A percentile compares a stretch with the other conserved stretches of the same genome.
Evolutionary conservation across 306 rosid genomes (phyloP).

Genomic region (Casuarina cunninghamiana): DNA sequence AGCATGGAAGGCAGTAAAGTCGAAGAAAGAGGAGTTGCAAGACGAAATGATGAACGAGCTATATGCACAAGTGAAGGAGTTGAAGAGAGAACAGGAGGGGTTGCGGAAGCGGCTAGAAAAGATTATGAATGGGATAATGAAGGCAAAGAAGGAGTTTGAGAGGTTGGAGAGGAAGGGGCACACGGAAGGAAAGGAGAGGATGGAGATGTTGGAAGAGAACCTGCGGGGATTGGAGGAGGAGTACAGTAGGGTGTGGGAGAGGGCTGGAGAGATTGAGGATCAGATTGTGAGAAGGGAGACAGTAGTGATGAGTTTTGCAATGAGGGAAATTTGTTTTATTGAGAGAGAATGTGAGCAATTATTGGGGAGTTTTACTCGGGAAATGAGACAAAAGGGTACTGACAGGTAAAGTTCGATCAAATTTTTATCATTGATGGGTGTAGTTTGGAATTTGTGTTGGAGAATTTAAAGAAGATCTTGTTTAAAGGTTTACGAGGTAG

Average conservation of each 20-base stretch:
- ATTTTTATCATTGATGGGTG: slow-evolving; percentile 12
- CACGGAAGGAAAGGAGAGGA: slow-evolving; percentile 40
- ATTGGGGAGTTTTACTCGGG: slow-evolving; percentile 59
- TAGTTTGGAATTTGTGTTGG: slow-evolving; percentile 8
- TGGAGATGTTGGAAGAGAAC: slow-evolving; percentile 45
- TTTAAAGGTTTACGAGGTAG: not conserved
- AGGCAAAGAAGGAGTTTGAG: slow-evolving; percentile 41
- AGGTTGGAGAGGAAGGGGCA: slow-evolving; percentile 31
- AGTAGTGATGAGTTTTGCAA: slow-evolving; percentile 67
- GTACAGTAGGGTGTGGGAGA: slow-evolving; percentile 56
- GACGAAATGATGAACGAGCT: slow-evolving; percentile 48
- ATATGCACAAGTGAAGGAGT: slow-evolving; percentile 42
- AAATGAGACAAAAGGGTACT: slow-evolving; percentile 45
- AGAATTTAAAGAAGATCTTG: slow-evolving; percentile 7
- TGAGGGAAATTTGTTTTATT: slow-evolving; percentile 69
- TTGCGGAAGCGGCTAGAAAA: slow-evolving; percentile 43
- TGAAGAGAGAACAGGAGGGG: slow-evolving; percentile 43
- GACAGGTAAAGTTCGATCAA: slow-evolving; percentile 45
- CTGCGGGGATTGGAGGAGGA: slow-evolving; percentile 56
- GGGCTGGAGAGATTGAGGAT: slow-evolving; percentile 59
- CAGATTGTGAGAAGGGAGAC: slow-evolving; percentile 62
- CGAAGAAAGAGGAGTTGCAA: slow-evolving; percentile 53
- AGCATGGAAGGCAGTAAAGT: slow-evolving; percentile 56
- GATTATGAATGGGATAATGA: slow-evolving; percentile 44
- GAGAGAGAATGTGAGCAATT: slow-evolving; percentile 81